Percentiles rank a stretch among this genome's conserved stretches.
Conservation (phyloP, 2,329 filamentous ascomycete species). For the Nemania sp. region DNA sequence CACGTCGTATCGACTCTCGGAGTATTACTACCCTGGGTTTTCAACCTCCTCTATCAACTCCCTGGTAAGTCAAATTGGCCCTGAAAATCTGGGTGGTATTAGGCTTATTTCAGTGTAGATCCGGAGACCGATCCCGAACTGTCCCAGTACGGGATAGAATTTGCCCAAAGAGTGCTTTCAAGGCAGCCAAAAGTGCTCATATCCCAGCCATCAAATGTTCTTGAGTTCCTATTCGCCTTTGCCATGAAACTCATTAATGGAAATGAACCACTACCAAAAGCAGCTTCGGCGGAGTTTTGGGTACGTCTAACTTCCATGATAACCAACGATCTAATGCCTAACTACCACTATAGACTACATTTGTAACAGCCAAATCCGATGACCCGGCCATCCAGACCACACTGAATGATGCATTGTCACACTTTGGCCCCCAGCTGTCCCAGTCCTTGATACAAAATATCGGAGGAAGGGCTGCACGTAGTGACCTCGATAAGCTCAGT, state of each 20-base stretch:
- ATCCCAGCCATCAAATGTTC: slow-evolving; percentile 58
- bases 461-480: slow-evolving; percentile 69
- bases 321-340: slow-evolving; percentile 7
- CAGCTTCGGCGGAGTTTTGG: slow-evolving; percentile 76
- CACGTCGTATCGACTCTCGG: slow-evolving; percentile 55
- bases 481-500: slow-evolving; percentile 71
- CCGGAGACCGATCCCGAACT: slow-evolving; percentile 72
- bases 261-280: slow-evolving; percentile 75
- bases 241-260: slow-evolving; percentile 71
- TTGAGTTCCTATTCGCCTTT: slow-evolving; percentile 73
- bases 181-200: slow-evolving; percentile 67
- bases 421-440: slow-evolving; percentile 65
- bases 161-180: slow-evolving; percentile 66
- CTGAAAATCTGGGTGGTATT: background rate
- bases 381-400: slow-evolving; percentile 49
- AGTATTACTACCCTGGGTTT: slow-evolving; percentile 63
- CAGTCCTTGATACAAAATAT: slow-evolving; percentile 67
- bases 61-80: slow-evolving; percentile 48
- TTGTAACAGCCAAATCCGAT: slow-evolving; percentile 54
- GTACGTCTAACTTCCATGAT: slow-evolving; percentile 46
- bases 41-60: slow-evolving; percentile 65
- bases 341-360: slow-evolving; percentile 50
- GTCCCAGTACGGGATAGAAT: slow-evolving; percentile 73
- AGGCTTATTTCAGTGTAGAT: slow-evolving; percentile 40
- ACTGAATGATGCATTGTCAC: slow-evolving; percentile 56